These are phyloP conservation scores for Lachnellula subtilissima DNA, from an alignment of 2,329 filamentous ascomycete genomes.

Conservation along the genomic window DNA sequence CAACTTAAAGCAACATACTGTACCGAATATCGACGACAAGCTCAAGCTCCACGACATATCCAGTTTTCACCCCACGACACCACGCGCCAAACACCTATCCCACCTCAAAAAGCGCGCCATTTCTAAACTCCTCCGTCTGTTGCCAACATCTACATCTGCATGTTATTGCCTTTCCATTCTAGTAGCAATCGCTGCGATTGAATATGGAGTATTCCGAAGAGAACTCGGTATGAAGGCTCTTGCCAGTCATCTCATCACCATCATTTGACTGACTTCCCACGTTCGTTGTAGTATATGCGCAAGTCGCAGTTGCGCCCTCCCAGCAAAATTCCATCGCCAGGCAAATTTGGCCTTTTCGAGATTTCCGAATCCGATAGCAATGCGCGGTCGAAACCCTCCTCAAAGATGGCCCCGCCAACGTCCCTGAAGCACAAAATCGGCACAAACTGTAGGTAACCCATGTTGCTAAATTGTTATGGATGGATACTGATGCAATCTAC, in stretches of 20 bases:
- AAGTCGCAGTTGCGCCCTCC: slow-evolving; percentile 27
- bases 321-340: slow-evolving; percentile 27
- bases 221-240: slow-evolving; percentile 21
- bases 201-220: slow-evolving; percentile 26
- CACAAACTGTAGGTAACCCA: slow-evolving; percentile 14
- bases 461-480: background rate
- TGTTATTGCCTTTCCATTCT: slow-evolving; percentile 18
- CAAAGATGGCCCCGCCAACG: slow-evolving; percentile 37
- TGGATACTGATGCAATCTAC: slow-evolving; percentile 9
- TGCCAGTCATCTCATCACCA: background rate
- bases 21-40: too few relatives aligned
- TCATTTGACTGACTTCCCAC: slow-evolving; percentile 6
- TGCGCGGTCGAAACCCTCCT: slow-evolving; percentile 42
- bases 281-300: slow-evolving; percentile 19
- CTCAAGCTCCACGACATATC: too few relatives aligned
- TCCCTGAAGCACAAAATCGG: slow-evolving; percentile 46
- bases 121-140: background rate
- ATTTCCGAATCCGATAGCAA: slow-evolving; percentile 59
- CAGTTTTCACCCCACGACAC: background rate
- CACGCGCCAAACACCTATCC: background rate
- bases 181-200: slow-evolving; percentile 23
- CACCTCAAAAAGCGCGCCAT: background rate
- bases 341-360: slow-evolving; percentile 42
- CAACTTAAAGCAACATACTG: too few relatives aligned
- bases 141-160: slow-evolving; percentile 6